Evolutionary conservation across 768 basidiomycete genomes (phyloP).

Genomic region (Suillus americanus): DNA sequence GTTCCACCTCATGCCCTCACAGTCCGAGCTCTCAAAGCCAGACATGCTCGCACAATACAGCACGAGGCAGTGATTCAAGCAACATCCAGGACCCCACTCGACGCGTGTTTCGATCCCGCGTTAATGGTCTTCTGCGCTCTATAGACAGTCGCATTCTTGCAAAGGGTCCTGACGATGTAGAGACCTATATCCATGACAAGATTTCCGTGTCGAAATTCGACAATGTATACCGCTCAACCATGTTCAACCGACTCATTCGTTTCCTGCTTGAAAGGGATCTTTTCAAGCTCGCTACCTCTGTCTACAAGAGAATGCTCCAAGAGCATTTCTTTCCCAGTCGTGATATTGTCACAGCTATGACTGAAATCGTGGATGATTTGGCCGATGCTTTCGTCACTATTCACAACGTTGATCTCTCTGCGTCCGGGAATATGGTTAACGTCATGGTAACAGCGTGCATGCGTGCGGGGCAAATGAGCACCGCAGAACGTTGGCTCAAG

Average conservation of each 20-base stretch:
- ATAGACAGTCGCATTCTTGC: conserved; percentile 29
- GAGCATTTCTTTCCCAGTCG: conserved; percentile 39
- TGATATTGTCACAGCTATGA: conserved; percentile 19
- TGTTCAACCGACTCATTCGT: conserved; percentile 40
- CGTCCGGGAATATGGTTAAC: conserved; percentile 34
- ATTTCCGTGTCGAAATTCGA: conserved; percentile 26
- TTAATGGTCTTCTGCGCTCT: conserved; percentile 26
- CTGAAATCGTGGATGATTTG: conserved; percentile 20
- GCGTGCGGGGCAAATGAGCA: conserved; percentile 31
- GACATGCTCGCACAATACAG: too few species aligned
- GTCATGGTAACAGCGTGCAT: conserved; percentile 38
- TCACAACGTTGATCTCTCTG: conserved; percentile 21
- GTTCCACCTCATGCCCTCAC: neutral
- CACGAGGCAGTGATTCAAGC: neutral
- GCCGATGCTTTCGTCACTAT: conserved; percentile 21
- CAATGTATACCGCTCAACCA: conserved; percentile 27
- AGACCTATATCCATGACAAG: conserved; percentile 20
- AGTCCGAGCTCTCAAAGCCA: neutral
- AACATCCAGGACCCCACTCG: neutral
- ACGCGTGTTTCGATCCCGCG: conserved; percentile 13
- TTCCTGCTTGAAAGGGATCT: conserved; percentile 40
- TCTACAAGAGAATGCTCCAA: conserved; percentile 43
- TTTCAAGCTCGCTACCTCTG: conserved; percentile 37
- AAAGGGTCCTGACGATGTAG: conserved; percentile 18
- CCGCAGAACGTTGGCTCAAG: conserved; percentile 30